phyloP scores from a whole-genome alignment of 2,329 filamentous ascomycete genomes.

The Trichoderma sp. region DNA sequence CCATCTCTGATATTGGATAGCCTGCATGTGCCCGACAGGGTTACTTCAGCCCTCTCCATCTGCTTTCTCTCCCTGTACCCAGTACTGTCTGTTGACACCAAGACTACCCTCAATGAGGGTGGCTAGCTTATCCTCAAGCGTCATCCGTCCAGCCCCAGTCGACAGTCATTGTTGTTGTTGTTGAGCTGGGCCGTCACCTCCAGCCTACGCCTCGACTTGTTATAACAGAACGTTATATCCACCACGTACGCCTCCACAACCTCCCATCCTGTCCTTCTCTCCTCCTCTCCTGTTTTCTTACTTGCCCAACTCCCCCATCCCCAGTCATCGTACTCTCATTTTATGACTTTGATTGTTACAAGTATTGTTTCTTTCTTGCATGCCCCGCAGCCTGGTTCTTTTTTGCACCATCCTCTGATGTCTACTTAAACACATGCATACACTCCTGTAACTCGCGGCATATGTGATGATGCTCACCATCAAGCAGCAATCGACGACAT shows the following conservation, averaged over 20 bases:
- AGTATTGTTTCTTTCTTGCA: conserved; percentile 11
- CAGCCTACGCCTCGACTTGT: conserved; percentile 39
- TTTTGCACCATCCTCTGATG: conserved; percentile 17
- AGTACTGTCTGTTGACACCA: conserved; percentile 30
- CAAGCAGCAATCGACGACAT: conserved; percentile 58
- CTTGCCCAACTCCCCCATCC: conserved; percentile 10
- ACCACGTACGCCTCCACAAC: conserved; percentile 29
- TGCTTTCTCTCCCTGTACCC: conserved; percentile 29
- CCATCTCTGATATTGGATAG: conserved; percentile 20
- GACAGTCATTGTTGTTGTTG: conserved; percentile 37
- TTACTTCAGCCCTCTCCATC: conserved; percentile 34
- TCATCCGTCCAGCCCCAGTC: conserved; percentile 45
- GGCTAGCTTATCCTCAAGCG: conserved; percentile 45
- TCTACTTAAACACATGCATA: conserved; percentile 30
- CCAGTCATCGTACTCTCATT: conserved; percentile 20
- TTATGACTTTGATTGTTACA: conserved; percentile 9
- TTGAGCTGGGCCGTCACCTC: conserved; percentile 50
- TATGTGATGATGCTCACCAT: conserved; percentile 60
- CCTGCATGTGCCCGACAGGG: conserved; percentile 22
- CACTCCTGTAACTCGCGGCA: conserved; percentile 31
- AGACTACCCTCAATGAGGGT: conserved; percentile 49
- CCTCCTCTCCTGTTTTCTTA: conserved; percentile 9
- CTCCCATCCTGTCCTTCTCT: conserved; percentile 1
- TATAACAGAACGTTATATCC: conserved; percentile 38
- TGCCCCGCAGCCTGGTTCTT: conserved; percentile 6